phyloP scores from a whole-genome alignment of 2,329 filamentous ascomycete species.

The Aotearoamyces nothofagi region DNA sequence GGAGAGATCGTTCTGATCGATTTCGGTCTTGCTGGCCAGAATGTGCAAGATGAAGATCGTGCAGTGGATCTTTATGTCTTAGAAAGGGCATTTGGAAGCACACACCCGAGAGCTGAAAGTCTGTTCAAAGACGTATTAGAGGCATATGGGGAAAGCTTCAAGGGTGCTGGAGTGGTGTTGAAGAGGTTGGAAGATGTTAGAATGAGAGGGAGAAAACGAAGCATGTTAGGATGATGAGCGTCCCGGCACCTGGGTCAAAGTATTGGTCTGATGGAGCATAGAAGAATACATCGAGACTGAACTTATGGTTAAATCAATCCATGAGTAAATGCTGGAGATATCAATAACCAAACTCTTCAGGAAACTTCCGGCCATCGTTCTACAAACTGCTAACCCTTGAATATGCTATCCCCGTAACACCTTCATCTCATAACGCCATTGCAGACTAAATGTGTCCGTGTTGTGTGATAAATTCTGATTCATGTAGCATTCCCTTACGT shows the following conservation, averaged over 20 bases:
- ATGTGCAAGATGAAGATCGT: slow-evolving; percentile 73
- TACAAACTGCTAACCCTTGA: too few species aligned
- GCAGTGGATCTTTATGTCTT: slow-evolving; percentile 94
- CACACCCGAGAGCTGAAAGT: slow-evolving; percentile 72
- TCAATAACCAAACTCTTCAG: too few species aligned
- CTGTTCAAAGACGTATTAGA: slow-evolving; percentile 61
- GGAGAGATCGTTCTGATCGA: slow-evolving; percentile 86
- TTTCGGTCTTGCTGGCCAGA: slow-evolving; percentile 78
- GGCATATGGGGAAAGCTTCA: slow-evolving; percentile 61
- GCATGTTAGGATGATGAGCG: slow-evolving; percentile 83
- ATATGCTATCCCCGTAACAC: too few species aligned
- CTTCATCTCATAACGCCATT: too few species aligned
- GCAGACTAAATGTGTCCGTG: too few species aligned
- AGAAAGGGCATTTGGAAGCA: slow-evolving; percentile 87
- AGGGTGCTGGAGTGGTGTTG: slow-evolving; percentile 59
- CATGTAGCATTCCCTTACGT: background rate
- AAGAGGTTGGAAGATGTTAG: slow-evolving; percentile 82
- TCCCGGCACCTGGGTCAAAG: too few species aligned
- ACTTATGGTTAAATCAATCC: too few species aligned
- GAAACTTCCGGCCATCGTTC: too few species aligned
- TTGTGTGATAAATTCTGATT: too few species aligned
- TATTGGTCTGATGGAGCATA: too few species aligned
- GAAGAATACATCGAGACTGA: too few species aligned
- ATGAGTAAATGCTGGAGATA: too few species aligned
- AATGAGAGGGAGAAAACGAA: slow-evolving; percentile 87